Evolutionary conservation across 768 basidiomycete species (phyloP).

Genomic region (Trametes meyenii): DNA sequence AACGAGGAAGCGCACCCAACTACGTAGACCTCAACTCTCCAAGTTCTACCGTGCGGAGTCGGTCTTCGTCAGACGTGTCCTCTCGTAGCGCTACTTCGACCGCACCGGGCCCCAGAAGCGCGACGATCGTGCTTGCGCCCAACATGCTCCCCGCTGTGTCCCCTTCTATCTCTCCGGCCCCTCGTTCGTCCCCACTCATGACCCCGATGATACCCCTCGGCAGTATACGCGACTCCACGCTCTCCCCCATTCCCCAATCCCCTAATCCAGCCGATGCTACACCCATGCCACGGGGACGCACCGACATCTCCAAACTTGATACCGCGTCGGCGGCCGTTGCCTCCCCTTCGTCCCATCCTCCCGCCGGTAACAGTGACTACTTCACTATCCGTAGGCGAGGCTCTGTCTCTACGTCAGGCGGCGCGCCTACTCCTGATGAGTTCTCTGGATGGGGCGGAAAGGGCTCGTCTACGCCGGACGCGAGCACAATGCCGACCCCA

Average conservation of each 20-base stretch:
- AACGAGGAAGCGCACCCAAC: conserved; percentile 29
- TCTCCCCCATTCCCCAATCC: conserved; percentile 35
- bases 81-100: conserved; percentile 8
- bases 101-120: conserved; percentile 28
- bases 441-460: conserved; percentile 43
- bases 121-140: conserved; percentile 61
- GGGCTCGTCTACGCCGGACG: conserved; percentile 3
- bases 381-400: conserved; percentile 51
- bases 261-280: conserved; percentile 28
- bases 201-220: conserved; percentile 57
- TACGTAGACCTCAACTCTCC: conserved; percentile 33
- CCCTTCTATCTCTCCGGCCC: conserved; percentile 48
- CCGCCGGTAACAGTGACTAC: conserved; percentile 46
- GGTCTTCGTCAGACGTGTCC: conserved; percentile 35
- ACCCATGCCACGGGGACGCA: conserved; percentile 22
- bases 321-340: not conserved
- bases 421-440: conserved; percentile 48
- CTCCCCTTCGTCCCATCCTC: conserved; percentile 8
- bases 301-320: not conserved
- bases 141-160: conserved; percentile 67
- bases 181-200: conserved; percentile 56
- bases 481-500: conserved; percentile 46
- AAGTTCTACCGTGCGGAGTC: conserved; percentile 27
- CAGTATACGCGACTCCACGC: conserved; percentile 24
- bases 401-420: conserved; percentile 44